Percentiles rank a stretch among this genome's conserved stretches.
Conservation (phyloP, 441 rosid genomes). For the Macaranga tanarius region DNA sequence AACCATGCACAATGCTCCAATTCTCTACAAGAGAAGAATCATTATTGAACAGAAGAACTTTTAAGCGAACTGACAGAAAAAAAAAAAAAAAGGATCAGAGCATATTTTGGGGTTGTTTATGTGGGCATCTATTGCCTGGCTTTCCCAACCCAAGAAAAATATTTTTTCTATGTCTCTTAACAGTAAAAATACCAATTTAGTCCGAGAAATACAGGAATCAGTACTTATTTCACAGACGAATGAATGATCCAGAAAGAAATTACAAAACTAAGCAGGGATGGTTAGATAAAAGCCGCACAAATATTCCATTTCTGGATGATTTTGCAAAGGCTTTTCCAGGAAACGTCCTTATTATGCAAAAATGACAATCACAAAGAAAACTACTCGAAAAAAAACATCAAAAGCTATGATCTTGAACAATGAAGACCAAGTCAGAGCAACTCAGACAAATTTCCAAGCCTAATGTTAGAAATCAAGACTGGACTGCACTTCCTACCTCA, state of each 20-base stretch:
- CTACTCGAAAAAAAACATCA: not conserved
- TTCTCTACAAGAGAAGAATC: not conserved
- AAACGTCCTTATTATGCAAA: not conserved
- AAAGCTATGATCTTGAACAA: not conserved
- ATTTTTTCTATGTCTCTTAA: not conserved
- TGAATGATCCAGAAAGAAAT: not conserved
- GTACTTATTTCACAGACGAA: not conserved
- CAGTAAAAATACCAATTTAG: not conserved
- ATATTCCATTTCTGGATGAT: not conserved
- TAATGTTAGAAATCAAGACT: not conserved
- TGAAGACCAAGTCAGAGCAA: constrained; percentile 14
- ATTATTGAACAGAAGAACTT: not conserved
- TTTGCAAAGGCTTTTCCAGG: not conserved
- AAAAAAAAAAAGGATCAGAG: constrained; percentile 5
- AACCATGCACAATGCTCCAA: not conserved
- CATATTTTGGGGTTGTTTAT: not conserved
- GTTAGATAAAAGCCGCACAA: not conserved
- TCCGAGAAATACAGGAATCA: not conserved
- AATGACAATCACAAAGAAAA: constrained; percentile 6
- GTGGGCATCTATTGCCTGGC: constrained; percentile 10
- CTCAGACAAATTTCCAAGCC: not conserved
- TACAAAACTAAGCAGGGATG: not conserved
- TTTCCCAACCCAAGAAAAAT: not conserved
- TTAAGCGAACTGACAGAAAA: constrained; percentile 3
- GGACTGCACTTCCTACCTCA: not conserved